Evolutionary conservation across 352 stramenopile genomes (phyloP).

Genomic region (Elongisporangium anandrum): DNA sequence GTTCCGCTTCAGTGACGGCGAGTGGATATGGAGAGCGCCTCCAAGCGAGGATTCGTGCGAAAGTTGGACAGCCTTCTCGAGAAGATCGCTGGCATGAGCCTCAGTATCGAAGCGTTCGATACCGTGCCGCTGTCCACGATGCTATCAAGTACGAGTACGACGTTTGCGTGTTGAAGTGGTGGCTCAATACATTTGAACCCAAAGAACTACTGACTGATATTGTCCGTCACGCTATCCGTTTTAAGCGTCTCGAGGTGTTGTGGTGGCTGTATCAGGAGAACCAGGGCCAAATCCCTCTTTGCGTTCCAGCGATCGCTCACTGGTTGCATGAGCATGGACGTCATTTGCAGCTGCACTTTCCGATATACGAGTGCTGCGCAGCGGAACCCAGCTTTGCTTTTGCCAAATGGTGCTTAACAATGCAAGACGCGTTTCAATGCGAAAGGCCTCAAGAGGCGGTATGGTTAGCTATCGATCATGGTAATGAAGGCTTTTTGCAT

Average conservation of each 20-base stretch:
- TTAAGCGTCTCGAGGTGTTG: neutral
- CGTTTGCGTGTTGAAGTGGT: neutral
- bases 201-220: neutral
- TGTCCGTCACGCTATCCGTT: neutral
- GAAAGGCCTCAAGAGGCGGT: too few species aligned
- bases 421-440: too few species aligned
- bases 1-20: neutral
- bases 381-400: too few species aligned
- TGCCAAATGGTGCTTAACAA: too few species aligned
- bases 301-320: neutral
- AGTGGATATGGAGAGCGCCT: neutral
- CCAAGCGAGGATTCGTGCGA: neutral
- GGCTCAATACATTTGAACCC: neutral
- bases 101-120: neutral
- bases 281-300: neutral
- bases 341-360: too few species aligned
- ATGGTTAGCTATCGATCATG: too few species aligned
- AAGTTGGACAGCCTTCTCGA: neutral
- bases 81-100: neutral
- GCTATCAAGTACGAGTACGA: neutral
- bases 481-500: too few species aligned
- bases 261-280: neutral
- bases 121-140: neutral
- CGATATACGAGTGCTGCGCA: too few species aligned
- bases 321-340: neutral